These are phyloP conservation scores for Aspergillus heteromorphus DNA, from an alignment of 495 filamentous ascomycete genomes.

Conservation along the genomic window DNA sequence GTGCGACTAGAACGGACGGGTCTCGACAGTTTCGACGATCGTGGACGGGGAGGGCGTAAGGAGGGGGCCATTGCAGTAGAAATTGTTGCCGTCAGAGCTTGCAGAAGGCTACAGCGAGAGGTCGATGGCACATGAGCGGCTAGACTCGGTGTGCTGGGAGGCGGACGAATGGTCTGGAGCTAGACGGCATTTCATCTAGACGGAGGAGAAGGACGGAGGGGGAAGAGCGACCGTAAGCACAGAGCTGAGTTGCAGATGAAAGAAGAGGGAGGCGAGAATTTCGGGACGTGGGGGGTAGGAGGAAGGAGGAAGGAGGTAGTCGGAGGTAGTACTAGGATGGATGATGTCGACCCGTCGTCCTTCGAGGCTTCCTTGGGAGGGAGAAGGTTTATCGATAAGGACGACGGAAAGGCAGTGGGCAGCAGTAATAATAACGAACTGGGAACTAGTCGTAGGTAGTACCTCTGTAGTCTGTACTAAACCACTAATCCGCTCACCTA, in stretches of 20 bases:
- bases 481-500: no score
- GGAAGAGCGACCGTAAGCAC: neutral
- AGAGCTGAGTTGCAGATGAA: slow-evolving; percentile 24
- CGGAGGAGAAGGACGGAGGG: neutral
- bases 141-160: neutral
- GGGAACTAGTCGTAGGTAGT: no score
- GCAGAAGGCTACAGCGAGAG: neutral
- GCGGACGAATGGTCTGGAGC: neutral
- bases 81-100: neutral
- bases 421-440: no score
- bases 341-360: slow-evolving; percentile 4
- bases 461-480: no score
- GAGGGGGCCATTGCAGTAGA: slow-evolving; percentile 22
- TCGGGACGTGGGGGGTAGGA: neutral
- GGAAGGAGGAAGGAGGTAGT: neutral
- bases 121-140: neutral
- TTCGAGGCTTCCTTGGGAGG: neutral
- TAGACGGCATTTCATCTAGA: neutral
- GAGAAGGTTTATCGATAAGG: slow-evolving; percentile 20
- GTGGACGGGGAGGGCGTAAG: slow-evolving; percentile 14
- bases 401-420: neutral
- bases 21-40: slow-evolving; percentile 21
- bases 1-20: slow-evolving; percentile 38
- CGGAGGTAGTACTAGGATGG: neutral
- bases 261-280: neutral